These are phyloP conservation scores for Fusarium brachygibbosum DNA, from an alignment of 2,329 filamentous ascomycete genomes.

Conservation along the genomic window DNA sequence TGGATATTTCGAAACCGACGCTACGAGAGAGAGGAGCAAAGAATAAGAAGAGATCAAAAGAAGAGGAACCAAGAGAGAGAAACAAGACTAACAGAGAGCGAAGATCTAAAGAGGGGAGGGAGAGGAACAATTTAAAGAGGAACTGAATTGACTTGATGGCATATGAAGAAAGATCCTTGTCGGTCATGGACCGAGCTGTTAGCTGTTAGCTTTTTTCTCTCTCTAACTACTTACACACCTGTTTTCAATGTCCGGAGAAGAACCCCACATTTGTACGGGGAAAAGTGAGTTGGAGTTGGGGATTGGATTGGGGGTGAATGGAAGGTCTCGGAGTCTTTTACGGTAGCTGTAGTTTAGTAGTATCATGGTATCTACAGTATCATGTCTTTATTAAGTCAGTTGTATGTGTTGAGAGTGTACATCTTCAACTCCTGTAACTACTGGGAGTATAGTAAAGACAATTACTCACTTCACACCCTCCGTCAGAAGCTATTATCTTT, in stretches of 20 bases:
- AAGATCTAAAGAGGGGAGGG: constrained; percentile 18
- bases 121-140: constrained; percentile 33
- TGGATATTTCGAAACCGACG: constrained; percentile 13
- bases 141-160: not conserved
- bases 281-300: constrained; percentile 27
- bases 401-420: not conserved
- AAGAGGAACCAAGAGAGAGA: constrained; percentile 1
- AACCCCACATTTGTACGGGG: constrained; percentile 40
- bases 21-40: not conserved
- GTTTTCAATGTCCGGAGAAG: constrained; percentile 28
- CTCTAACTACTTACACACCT: constrained; percentile 38
- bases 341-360: not conserved
- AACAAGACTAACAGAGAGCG: constrained; percentile 8
- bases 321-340: constrained; percentile 27
- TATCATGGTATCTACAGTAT: too few relatives aligned
- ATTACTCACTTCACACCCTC: constrained; percentile 25
- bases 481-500: constrained; percentile 1
- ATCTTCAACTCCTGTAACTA: not conserved
- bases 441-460: not conserved
- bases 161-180: constrained; percentile 29
- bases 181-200: constrained; percentile 31
- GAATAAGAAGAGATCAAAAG: not conserved
- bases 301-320: constrained; percentile 31
- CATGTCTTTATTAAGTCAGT: too few relatives aligned
- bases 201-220: not conserved